Conservation (phyloP, 2,329 filamentous ascomycete species). For the Aspergillus sp. region DNA sequence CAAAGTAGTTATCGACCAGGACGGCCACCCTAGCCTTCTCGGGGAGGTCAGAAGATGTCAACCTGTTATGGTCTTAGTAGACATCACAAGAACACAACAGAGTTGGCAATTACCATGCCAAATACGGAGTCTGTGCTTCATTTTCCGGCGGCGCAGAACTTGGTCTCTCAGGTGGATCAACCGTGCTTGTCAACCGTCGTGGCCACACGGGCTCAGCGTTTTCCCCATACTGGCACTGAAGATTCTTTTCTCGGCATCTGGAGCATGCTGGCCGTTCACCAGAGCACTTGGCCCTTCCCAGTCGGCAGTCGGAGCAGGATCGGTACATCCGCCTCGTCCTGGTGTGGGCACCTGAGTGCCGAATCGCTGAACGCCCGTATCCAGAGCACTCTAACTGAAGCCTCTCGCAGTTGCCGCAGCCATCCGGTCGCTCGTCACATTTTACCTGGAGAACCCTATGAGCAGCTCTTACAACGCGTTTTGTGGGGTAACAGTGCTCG, state of each 20-base stretch:
- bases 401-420: slow-evolving; percentile 7
- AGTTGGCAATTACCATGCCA: slow-evolving; percentile 1
- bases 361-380: not conserved
- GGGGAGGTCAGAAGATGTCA: not conserved
- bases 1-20: slow-evolving; percentile 6
- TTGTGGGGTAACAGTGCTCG: not conserved
- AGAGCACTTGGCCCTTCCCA: slow-evolving; percentile 4
- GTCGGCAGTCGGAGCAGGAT: slow-evolving; percentile 5
- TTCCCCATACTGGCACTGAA: slow-evolving; percentile 2
- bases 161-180: not conserved
- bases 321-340: not conserved
- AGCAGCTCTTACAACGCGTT: not conserved
- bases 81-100: not conserved
- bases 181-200: not conserved
- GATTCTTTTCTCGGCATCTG: not conserved
- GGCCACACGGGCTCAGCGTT: slow-evolving; percentile 2
- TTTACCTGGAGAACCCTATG: not conserved
- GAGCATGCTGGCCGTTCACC: slow-evolving; percentile 3
- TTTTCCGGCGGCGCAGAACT: not conserved
- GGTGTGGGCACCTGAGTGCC: not conserved
- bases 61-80: not conserved
- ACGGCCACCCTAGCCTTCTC: not conserved
- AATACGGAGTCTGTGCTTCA: not conserved
- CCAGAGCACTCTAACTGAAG: slow-evolving; percentile 1
- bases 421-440: slow-evolving; percentile 6